Conservation (phyloP, 352 stramenopile species). For the Phytophthora chlamydospora region DNA sequence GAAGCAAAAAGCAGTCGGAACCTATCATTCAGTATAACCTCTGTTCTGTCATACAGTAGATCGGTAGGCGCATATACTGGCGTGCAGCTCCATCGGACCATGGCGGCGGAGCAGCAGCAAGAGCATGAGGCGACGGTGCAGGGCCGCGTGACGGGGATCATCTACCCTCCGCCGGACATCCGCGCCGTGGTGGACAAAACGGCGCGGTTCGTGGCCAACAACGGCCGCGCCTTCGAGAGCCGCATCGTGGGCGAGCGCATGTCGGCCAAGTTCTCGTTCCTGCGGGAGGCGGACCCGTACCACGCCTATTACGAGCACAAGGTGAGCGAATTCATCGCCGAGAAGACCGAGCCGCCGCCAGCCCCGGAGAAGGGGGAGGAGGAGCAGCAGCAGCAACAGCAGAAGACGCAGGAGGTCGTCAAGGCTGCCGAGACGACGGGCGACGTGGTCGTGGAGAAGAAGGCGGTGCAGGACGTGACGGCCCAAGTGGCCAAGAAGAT, state of each 20-base stretch:
- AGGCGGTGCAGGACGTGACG: conserved; percentile 82
- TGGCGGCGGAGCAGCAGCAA: conserved; percentile 28
- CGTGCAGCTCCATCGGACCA: conserved; percentile 10
- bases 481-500: conserved; percentile 92
- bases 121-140: conserved; percentile 55
- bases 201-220: conserved; percentile 97
- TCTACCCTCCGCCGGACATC: conserved; percentile 98
- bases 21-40: not conserved
- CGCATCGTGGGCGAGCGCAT: conserved; percentile 96
- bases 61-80: no score
- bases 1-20: no score
- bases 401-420: conserved; percentile 25
- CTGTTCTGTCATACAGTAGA: not conserved
- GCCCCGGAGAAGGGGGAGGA: conserved; percentile 33
- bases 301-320: conserved; percentile 99
- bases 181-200: conserved; percentile 98
- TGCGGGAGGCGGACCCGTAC: conserved; percentile 95
- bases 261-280: conserved; percentile 98
- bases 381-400: conserved; percentile 22
- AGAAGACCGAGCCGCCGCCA: conserved; percentile 32
- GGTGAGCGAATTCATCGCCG: conserved; percentile 86
- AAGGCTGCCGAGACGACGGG: conserved; percentile 38
- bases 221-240: conserved; percentile 97
- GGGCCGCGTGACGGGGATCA: conserved; percentile 90
- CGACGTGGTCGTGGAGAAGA: conserved; percentile 83